phyloP scores from a whole-genome alignment of 345 rosid species.

The Cardamine resedifolia region DNA sequence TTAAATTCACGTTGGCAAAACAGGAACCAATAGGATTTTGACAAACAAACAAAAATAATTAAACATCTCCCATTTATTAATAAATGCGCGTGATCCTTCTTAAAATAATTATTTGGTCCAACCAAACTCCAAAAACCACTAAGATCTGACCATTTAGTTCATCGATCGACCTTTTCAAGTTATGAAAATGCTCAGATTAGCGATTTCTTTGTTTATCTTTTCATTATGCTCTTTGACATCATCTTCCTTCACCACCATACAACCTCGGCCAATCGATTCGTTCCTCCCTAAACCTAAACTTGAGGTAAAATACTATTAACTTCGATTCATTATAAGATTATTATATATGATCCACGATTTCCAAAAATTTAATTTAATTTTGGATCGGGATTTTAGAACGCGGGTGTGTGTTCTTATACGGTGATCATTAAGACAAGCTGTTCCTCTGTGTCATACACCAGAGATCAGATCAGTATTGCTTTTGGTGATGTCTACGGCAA shows the following conservation, averaged over 20 bases:
- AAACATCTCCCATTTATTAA: conserved; percentile 3
- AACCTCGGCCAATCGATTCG: conserved; percentile 35
- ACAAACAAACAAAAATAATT: background rate
- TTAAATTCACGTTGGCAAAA: conserved; percentile 10
- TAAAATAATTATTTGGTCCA: background rate
- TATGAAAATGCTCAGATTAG: conserved; percentile 22
- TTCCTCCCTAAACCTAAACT: conserved; percentile 40
- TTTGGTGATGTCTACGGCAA: conserved; percentile 75
- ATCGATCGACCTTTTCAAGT: conserved; percentile 12
- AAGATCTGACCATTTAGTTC: conserved; percentile 25
- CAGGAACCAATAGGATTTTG: background rate
- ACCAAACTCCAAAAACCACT: conserved; percentile 1
- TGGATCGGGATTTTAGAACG: conserved; percentile 27
- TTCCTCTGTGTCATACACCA: conserved; percentile 53
- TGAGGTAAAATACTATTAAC: conserved; percentile 35
- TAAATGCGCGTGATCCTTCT: conserved; percentile 14
- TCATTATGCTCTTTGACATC: conserved; percentile 20
- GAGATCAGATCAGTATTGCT: conserved; percentile 63
- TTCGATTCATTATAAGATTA: background rate
- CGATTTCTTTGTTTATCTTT: conserved; percentile 33
- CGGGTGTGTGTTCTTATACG: conserved; percentile 51
- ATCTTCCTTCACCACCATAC: conserved; percentile 27
- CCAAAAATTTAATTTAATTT: background rate
- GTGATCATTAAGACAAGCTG: conserved; percentile 64
- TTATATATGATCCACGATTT: conserved; percentile 3